These are phyloP conservation scores for Cryptococcus sp. DNA, from an alignment of 1,284 basidiomycete species.

Conservation along the genomic window DNA sequence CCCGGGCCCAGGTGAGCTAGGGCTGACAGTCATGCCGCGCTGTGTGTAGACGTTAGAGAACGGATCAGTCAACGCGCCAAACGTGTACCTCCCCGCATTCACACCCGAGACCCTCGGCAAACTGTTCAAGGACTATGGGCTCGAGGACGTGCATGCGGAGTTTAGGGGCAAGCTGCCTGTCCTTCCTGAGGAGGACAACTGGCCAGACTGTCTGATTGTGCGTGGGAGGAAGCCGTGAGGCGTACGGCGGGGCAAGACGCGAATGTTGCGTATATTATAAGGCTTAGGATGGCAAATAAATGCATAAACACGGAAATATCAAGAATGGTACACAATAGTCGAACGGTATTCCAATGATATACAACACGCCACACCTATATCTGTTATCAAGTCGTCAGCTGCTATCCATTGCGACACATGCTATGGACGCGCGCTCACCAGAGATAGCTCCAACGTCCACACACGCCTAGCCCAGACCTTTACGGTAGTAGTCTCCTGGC, in stretches of 20 bases:
- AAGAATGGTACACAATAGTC: no score
- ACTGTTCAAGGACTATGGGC: slow-evolving; percentile 26
- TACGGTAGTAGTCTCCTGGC: slow-evolving; percentile 58
- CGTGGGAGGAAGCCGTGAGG: slow-evolving; percentile 17
- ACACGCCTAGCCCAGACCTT: slow-evolving; percentile 96
- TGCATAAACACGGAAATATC: no score
- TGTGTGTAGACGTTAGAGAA: slow-evolving; percentile 6
- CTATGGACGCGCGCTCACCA: no score
- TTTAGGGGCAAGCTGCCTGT: slow-evolving; percentile 27
- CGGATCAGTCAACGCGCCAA: slow-evolving; percentile 28
- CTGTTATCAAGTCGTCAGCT: no score
- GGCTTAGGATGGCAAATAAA: not conserved
- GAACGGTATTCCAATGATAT: no score
- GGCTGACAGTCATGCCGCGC: not conserved
- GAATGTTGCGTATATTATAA: no score
- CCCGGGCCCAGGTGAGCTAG: not conserved
- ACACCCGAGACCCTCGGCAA: slow-evolving; percentile 14
- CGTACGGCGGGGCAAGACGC: not conserved
- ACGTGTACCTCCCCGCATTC: slow-evolving; percentile 23
- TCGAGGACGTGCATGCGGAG: slow-evolving; percentile 24
- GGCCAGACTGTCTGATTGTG: slow-evolving; percentile 21
- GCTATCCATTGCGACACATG: no score
- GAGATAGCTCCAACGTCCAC: slow-evolving; percentile 96
- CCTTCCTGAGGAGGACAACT: slow-evolving; percentile 13
- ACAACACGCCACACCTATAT: no score